Evolutionary conservation across 192 early-diverging fungal genomes (phyloP).

Genomic region (Thamnidium elegans): DNA sequence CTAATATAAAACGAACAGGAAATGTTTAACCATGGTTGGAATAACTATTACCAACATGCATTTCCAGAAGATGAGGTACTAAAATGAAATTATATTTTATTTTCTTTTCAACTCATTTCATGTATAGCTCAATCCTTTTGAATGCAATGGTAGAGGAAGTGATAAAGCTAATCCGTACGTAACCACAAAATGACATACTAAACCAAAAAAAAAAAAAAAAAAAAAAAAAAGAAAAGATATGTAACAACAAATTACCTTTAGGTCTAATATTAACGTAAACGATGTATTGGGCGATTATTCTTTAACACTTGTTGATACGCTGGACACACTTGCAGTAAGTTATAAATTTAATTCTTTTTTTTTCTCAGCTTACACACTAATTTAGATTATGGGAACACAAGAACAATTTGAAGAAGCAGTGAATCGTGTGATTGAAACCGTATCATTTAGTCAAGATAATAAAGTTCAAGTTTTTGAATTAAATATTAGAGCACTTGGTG

Average conservation of each 20-base stretch:
- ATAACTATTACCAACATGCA: slow-evolving; percentile 77
- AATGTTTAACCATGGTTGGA: slow-evolving; percentile 77
- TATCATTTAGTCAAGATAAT: slow-evolving; percentile 78
- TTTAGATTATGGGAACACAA: slow-evolving; percentile 63
- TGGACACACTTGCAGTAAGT: slow-evolving; percentile 77
- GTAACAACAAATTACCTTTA: slow-evolving; percentile 1
- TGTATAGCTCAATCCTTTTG: slow-evolving; percentile 71
- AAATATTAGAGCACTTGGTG: slow-evolving; percentile 89
- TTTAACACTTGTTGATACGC: slow-evolving; percentile 87
- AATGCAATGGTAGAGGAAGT: slow-evolving; percentile 72
- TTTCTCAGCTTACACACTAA: not conserved
- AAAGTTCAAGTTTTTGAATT: slow-evolving; percentile 95
- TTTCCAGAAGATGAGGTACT: slow-evolving; percentile 84
- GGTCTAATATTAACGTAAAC: slow-evolving; percentile 64
- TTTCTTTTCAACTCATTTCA: not conserved
- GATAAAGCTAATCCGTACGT: slow-evolving; percentile 62
- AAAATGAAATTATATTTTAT: not conserved
- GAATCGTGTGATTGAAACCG: slow-evolving; percentile 55
- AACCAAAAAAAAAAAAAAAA: too few species aligned
- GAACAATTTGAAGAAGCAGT: slow-evolving; percentile 66
- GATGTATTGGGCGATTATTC: slow-evolving; percentile 95
- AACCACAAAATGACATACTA: not conserved
- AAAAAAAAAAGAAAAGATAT: too few species aligned
- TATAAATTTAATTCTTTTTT: not conserved
- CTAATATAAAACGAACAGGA: slow-evolving; percentile 32